A percentile compares a stretch with the other conserved stretches of the same genome.
phyloP scores from a whole-genome alignment of 495 filamentous ascomycete genomes.

The Aspergillus affinis region DNA sequence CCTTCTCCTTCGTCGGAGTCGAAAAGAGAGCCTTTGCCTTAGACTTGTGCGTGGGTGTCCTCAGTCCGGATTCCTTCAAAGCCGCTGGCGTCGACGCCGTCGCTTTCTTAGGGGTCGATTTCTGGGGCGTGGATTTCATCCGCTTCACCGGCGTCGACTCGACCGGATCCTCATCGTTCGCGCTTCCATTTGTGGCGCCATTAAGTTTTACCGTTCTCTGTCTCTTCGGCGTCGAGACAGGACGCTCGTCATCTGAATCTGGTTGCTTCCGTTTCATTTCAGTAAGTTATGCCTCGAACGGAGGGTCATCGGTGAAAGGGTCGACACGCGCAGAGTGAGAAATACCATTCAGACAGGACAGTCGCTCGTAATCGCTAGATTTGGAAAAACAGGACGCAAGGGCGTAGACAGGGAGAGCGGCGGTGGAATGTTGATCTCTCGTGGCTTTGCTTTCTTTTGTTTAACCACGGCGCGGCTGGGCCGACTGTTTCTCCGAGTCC shows the following conservation, averaged over 20 bases:
- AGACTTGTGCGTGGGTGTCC: conserved; percentile 43
- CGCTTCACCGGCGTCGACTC: conserved; percentile 32
- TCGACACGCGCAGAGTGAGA: conserved; percentile 17
- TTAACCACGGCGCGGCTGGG: conserved; percentile 7
- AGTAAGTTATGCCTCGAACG: conserved; percentile 11
- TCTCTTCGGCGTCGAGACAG: conserved; percentile 45
- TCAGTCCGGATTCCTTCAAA: conserved; percentile 44
- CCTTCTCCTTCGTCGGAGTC: conserved; percentile 36
- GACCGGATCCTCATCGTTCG: conserved; percentile 23
- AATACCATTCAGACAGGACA: conserved; percentile 35
- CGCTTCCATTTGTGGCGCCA: conserved; percentile 30
- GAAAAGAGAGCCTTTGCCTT: conserved; percentile 43
- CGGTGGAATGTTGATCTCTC: conserved; percentile 15
- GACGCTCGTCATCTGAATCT: conserved; percentile 40
- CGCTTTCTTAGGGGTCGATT: conserved; percentile 27
- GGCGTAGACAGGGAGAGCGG: conserved; percentile 2
- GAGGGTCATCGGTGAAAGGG: neutral
- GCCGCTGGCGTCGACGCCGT: conserved; percentile 32
- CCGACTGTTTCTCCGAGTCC: conserved; percentile 37
- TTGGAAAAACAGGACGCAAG: conserved; percentile 17
- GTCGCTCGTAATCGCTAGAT: neutral
- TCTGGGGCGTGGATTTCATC: conserved; percentile 33
- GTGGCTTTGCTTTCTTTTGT: conserved; percentile 16
- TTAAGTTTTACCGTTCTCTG: conserved; percentile 30
- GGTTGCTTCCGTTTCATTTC: conserved; percentile 50